phyloP scores from a whole-genome alignment of 129 eudicot genomes.

The Pseudognaphalium luteoalbum region DNA sequence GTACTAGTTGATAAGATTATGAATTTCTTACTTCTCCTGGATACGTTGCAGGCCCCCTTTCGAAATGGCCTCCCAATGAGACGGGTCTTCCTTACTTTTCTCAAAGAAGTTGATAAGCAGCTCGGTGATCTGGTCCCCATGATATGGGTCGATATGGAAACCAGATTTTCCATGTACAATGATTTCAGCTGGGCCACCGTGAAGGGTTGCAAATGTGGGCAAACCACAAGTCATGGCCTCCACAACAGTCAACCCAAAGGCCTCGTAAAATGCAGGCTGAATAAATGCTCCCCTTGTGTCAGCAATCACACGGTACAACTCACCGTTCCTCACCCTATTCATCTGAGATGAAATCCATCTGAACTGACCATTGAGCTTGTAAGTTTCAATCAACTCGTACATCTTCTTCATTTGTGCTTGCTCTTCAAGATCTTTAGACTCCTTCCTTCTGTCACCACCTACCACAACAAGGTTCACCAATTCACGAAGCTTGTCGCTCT shows the following conservation, averaged over 20 bases:
- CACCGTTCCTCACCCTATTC: slow-evolving; percentile 50
- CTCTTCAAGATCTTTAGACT: slow-evolving; percentile 48
- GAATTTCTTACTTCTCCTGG: slow-evolving; percentile 41
- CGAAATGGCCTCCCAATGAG: slow-evolving; percentile 48
- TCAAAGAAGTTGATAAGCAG: slow-evolving; percentile 44
- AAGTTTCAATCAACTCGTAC: slow-evolving; percentile 42
- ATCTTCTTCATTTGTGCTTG: slow-evolving; percentile 51
- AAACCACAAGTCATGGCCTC: slow-evolving; percentile 53
- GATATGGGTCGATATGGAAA: slow-evolving; percentile 46
- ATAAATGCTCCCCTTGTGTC: slow-evolving; percentile 46
- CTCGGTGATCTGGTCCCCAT: slow-evolving; percentile 44
- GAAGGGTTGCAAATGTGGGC: slow-evolving; percentile 47
- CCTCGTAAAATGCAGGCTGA: slow-evolving; percentile 49
- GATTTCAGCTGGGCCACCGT: slow-evolving; percentile 51
- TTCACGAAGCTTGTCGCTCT: slow-evolving; percentile 39
- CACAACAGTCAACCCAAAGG: slow-evolving; percentile 47
- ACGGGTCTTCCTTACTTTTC: slow-evolving; percentile 35
- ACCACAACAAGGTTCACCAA: slow-evolving; percentile 51
- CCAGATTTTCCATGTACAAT: slow-evolving; percentile 51
- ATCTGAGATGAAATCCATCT: slow-evolving; percentile 53
- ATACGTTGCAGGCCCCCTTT: slow-evolving; percentile 43
- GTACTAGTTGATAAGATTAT: background rate
- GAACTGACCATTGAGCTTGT: slow-evolving; percentile 45
- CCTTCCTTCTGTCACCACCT: slow-evolving; percentile 51
- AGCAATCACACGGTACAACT: slow-evolving; percentile 45